These are phyloP conservation scores for Annona squamosa DNA, from an alignment of 164 flowering plant species.

Conservation along the genomic window DNA sequence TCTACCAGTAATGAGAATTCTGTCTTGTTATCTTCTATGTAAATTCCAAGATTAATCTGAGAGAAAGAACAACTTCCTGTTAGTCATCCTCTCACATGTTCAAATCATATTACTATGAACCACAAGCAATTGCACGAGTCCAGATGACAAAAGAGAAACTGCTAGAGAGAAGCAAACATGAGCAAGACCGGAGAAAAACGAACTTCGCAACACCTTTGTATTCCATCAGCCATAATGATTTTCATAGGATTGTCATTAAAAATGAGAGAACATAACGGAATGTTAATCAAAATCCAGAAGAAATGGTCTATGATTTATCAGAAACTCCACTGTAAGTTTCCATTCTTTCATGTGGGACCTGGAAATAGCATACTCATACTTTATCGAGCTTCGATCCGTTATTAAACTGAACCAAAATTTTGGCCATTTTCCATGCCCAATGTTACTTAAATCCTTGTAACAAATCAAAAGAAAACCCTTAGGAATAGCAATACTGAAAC, in stretches of 20 bases:
- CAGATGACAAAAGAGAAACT: too few species aligned
- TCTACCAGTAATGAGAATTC: slow-evolving; percentile 90
- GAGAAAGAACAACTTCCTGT: not conserved
- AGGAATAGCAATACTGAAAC: not conserved
- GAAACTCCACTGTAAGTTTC: not conserved
- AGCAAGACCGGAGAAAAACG: not conserved
- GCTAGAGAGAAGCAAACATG: not conserved
- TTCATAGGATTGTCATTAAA: not conserved
- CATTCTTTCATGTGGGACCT: not conserved
- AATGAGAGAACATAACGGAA: not conserved
- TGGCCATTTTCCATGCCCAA: not conserved
- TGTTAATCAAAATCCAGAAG: not conserved
- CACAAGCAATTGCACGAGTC: too few species aligned
- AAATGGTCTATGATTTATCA: not conserved
- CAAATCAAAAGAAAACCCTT: not conserved
- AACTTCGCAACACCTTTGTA: not conserved
- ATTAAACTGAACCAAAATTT: not conserved
- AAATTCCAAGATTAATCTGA: slow-evolving; percentile 91
- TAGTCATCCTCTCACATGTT: not conserved
- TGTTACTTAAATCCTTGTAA: not conserved
- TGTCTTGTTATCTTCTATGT: slow-evolving; percentile 41
- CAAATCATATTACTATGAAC: too few species aligned
- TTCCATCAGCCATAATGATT: not conserved
- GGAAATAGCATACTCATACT: too few species aligned
- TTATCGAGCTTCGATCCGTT: not conserved